A percentile compares a stretch with the other conserved stretches of the same genome.
phyloP scores from a whole-genome alignment of 176 grass and related monocot genomes.

The Carex littledalei region DNA sequence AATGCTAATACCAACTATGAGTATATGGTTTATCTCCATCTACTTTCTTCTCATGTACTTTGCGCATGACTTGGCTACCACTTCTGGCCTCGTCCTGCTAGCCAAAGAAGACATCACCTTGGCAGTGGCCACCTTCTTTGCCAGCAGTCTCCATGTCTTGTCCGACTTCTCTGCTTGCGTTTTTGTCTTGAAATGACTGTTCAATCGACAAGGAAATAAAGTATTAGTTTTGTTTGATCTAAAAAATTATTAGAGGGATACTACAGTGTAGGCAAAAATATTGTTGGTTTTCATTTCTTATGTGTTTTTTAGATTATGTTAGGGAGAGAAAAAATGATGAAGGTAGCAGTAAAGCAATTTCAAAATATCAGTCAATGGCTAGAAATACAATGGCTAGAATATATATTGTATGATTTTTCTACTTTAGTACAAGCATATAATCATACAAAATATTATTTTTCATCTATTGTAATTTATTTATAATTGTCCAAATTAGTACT shows the following conservation, averaged over 20 bases:
- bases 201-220: background rate
- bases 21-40: conserved; percentile 18
- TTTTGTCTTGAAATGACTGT: conserved; percentile 61
- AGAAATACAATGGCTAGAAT: background rate
- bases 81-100: conserved; percentile 40
- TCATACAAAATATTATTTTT: background rate
- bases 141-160: conserved; percentile 51
- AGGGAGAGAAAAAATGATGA: background rate
- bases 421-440: background rate
- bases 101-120: conserved; percentile 46
- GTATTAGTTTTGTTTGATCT: background rate
- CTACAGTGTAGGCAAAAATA: background rate
- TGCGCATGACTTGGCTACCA: conserved; percentile 34
- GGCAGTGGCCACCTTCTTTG: conserved; percentile 61
- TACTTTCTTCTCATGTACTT: conserved; percentile 31
- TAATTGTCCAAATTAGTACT: background rate
- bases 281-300: background rate
- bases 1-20: background rate
- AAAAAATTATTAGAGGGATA: background rate
- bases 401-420: background rate
- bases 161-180: conserved; percentile 29
- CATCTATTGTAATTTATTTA: background rate
- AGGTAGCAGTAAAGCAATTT: background rate
- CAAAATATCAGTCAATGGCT: background rate
- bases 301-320: background rate